Evolutionary conservation across 345 rosid genomes (phyloP), one percentile per base, ranked within the genome.

Genomic region (Lepidium aucheri): DNA sequence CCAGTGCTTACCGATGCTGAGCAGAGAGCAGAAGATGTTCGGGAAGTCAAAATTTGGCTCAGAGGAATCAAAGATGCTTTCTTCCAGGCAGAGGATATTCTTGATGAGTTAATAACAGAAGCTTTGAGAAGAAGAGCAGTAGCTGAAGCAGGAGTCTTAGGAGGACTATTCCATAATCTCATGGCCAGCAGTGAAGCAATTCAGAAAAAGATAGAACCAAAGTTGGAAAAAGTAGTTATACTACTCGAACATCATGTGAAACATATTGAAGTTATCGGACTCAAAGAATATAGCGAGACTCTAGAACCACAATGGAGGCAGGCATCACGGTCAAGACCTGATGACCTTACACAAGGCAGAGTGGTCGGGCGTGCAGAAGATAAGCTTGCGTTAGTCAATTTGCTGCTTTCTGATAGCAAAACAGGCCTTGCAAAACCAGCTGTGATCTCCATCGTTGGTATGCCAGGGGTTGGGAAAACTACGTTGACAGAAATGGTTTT

Each of bases 391-490:
- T 36, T 74, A 38, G 44, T 62, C 46, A 34, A 55, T 32, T 35
- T 68, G 33, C 58, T 74, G 53, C 69, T 68, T 47, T 68, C 65
- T 36, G 46, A 62, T 53, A 46, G 39, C 39, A 36, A 53, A n/a
- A 35, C 15, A 26, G 3, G 7, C 15, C 32, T 4, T 14, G 1
- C 15, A 20, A 61, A 39, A 36, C 68, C 74, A 33, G 34, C 24
- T 41, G 73, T 74, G 35, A 56, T 65, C 57, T 73, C 81, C 24
- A 61, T 74, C n/a, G 70, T 78, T 6, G 81, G 81, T 8, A 78
- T 78, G 81, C 76, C 74, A 17, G 78, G 78, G 26, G 26, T 68
- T 46, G 78, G 78, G 46, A 74, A 74, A 26, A 74, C 78, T 39
- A 63, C 76, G 36, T 67, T 78, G 60, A 72, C 76, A 47, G 66